These are phyloP conservation scores for Calonectria hawksworthii DNA, from an alignment of 2,329 filamentous ascomycete genomes.

Conservation along the genomic window DNA sequence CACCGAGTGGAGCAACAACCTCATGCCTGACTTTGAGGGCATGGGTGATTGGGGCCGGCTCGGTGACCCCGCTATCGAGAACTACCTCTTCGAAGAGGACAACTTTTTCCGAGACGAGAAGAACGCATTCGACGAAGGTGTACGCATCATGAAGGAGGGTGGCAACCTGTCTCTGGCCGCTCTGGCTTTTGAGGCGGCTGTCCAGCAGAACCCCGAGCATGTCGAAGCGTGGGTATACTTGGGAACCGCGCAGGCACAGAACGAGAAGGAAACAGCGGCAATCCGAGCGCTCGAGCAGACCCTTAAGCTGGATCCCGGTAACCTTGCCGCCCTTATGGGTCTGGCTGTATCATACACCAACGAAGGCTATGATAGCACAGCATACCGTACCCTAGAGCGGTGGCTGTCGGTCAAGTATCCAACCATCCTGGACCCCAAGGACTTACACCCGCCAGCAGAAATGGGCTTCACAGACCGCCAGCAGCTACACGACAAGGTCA, in stretches of 20 bases:
- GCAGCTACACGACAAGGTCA: slow-evolving; percentile 90
- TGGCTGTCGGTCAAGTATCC: slow-evolving; percentile 98
- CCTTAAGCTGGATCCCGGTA: slow-evolving; percentile 87
- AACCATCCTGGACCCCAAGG: slow-evolving; percentile 78
- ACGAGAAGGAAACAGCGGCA: slow-evolving; percentile 97
- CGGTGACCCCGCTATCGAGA: slow-evolving; percentile 83
- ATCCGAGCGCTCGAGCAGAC: slow-evolving; percentile 95
- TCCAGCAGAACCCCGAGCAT: slow-evolving; percentile 89
- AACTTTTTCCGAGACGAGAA: slow-evolving; percentile 87
- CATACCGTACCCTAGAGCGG: slow-evolving; percentile 94
- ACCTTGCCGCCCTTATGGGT: slow-evolving; percentile 92
- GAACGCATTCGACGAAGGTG: slow-evolving; percentile 93
- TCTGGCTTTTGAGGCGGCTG: slow-evolving; percentile 94
- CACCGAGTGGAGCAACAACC: slow-evolving; percentile 79
- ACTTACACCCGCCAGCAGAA: slow-evolving; percentile 82
- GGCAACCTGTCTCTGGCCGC: slow-evolving; percentile 95
- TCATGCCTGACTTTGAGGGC: slow-evolving; percentile 70
- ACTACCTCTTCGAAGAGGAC: slow-evolving; percentile 95
- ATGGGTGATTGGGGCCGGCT: slow-evolving; percentile 76
- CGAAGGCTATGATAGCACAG: slow-evolving; percentile 97
- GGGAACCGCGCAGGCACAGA: slow-evolving; percentile 94
- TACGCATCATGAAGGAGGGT: slow-evolving; percentile 92
- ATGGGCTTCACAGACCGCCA: slow-evolving; percentile 96
- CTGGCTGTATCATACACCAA: slow-evolving; percentile 98
- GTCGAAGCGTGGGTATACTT: slow-evolving; percentile 95